Evolutionary conservation across 2,329 filamentous ascomycete species (phyloP).

Genomic region (Aspergillus sp.): DNA sequence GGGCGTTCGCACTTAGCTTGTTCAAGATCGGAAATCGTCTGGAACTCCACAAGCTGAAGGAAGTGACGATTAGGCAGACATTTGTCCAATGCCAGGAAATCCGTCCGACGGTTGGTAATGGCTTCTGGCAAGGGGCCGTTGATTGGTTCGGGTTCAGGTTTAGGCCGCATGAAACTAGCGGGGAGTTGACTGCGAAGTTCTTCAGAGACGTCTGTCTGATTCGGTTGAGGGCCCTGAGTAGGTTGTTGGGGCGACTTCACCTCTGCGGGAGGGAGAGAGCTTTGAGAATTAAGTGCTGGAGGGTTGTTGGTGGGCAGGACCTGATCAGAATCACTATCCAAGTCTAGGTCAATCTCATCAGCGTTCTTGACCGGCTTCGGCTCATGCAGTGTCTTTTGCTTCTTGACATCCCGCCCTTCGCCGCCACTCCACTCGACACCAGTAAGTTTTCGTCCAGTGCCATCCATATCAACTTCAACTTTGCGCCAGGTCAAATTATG

Average conservation of each 20-base stretch:
- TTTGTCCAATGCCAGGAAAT: constrained; percentile 90
- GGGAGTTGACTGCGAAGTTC: constrained; percentile 72
- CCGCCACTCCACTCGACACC: constrained; percentile 16
- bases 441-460: constrained; percentile 19
- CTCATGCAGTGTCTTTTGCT: constrained; percentile 19
- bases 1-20: constrained; percentile 38
- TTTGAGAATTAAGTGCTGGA: constrained; percentile 4
- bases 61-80: constrained; percentile 77
- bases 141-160: constrained; percentile 37
- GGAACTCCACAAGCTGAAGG: constrained; percentile 71
- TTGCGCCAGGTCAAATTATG: constrained; percentile 39
- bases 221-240: constrained; percentile 1
- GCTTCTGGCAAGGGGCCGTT: constrained; percentile 64
- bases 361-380: constrained; percentile 46
- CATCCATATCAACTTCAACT: constrained; percentile 32
- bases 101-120: constrained; percentile 75
- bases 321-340: constrained; percentile 23
- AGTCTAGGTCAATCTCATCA: constrained; percentile 43
- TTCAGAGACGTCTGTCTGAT: constrained; percentile 51
- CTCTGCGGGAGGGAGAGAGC: not conserved
- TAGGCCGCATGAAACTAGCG: constrained; percentile 62
- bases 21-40: constrained; percentile 42
- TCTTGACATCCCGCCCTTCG: constrained; percentile 15
- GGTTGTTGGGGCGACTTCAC: not conserved
- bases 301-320: constrained; percentile 12